phyloP scores from a whole-genome alignment of 257 asterid species.

The Linderniella brevidens region DNA sequence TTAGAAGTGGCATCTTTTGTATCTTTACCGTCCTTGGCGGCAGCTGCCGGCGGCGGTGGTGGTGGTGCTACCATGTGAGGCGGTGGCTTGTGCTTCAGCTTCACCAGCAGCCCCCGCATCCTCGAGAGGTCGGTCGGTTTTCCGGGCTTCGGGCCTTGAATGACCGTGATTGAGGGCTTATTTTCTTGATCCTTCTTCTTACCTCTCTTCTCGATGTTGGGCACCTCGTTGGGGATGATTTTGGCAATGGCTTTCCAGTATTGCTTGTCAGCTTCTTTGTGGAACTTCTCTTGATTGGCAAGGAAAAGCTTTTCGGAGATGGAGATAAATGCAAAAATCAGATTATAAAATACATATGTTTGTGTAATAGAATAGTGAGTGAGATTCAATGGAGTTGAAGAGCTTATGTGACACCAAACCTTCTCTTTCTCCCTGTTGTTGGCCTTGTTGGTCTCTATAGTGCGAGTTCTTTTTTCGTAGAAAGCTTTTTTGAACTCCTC shows the following conservation, averaged over 20 bases:
- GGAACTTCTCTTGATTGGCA: constrained; percentile 1
- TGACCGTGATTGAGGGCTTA: neutral
- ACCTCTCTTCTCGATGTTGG: neutral
- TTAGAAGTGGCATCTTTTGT: neutral
- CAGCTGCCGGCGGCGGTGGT: neutral
- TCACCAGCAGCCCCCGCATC: constrained; percentile 1
- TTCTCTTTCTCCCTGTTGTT: constrained; percentile 69
- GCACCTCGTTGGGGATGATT: constrained; percentile 4
- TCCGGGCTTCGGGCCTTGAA: constrained; percentile 9
- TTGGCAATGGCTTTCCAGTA: constrained; percentile 7
- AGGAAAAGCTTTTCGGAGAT: neutral
- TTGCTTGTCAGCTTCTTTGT: constrained; percentile 4
- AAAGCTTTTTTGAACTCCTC: constrained; percentile 5
- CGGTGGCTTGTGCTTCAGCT: constrained; percentile 4
- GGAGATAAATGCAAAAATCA: neutral
- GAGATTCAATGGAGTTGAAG: neutral
- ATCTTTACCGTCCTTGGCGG: neutral
- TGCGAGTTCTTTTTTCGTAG: constrained; percentile 60
- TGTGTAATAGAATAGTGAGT: neutral
- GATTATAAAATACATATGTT: neutral
- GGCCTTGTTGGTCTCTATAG: constrained; percentile 53
- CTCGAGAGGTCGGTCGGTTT: constrained; percentile 7
- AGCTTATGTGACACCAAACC: constrained; percentile 19
- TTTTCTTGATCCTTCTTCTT: constrained; percentile 6
- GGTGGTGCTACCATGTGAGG: neutral